Percentiles rank a stretch among this genome's conserved stretches.
phyloP scores from a whole-genome alignment of 805 yeast genomes.

The Wickerhamomyces silvicola region DNA sequence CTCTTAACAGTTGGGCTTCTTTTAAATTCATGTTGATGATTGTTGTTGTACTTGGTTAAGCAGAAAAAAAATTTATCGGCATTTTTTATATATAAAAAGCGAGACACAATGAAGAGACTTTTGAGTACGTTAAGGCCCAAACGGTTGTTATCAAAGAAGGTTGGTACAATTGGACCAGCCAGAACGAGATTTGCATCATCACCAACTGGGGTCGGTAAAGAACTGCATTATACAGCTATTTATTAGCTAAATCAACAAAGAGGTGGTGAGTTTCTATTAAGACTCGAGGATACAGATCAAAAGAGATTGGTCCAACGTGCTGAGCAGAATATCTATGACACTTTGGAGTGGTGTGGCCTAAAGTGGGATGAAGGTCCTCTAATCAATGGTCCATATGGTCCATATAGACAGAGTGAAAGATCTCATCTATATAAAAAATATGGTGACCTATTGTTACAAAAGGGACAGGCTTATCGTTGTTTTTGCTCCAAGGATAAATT shows the following conservation, averaged over 20 bases:
- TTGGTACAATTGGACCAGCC: slow-evolving; percentile 45
- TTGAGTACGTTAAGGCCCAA: slow-evolving; percentile 5
- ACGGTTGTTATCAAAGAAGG: slow-evolving; percentile 24
- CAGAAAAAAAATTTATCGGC: neutral
- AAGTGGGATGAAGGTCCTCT: slow-evolving; percentile 77
- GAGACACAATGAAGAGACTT: slow-evolving; percentile 2
- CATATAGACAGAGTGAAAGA: slow-evolving; percentile 84
- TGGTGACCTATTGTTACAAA: slow-evolving; percentile 46
- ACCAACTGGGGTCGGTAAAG: slow-evolving; percentile 97
- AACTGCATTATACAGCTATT: slow-evolving; percentile 86
- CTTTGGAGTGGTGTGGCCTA: slow-evolving; percentile 73
- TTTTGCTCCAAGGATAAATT: slow-evolving; percentile 79
- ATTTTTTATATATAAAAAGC: too few species aligned
- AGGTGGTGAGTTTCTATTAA: slow-evolving; percentile 72
- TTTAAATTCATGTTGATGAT: neutral
- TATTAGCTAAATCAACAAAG: slow-evolving; percentile 72
- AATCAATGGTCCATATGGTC: slow-evolving; percentile 42
- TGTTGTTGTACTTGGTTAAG: neutral
- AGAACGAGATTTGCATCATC: slow-evolving; percentile 96
- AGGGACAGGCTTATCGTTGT: slow-evolving; percentile 80
- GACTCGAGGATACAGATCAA: slow-evolving; percentile 93
- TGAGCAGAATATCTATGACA: slow-evolving; percentile 68
- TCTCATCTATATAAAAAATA: slow-evolving; percentile 56
- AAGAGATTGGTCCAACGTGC: slow-evolving; percentile 75
- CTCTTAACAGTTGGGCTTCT: slow-evolving; percentile 11